Percentiles rank a stretch among this genome's conserved stretches.
These are phyloP conservation scores for Dactylellina haptotyla DNA, from an alignment of 2,329 filamentous ascomycete genomes.

Conservation along the genomic window DNA sequence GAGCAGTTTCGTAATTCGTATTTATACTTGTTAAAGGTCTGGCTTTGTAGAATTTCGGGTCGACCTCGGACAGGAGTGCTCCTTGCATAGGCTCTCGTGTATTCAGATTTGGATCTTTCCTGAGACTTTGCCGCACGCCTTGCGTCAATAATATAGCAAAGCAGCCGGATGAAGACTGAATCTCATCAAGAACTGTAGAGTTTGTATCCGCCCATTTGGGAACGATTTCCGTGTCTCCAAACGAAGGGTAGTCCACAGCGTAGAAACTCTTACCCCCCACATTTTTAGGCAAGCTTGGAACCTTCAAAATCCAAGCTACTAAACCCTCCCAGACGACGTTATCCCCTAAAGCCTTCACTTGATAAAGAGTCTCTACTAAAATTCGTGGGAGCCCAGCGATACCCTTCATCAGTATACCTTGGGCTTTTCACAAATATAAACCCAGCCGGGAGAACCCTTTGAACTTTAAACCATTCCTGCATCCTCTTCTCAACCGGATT, in stretches of 20 bases:
- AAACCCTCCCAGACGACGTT: neutral
- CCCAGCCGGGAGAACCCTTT: neutral
- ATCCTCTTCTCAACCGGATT: neutral
- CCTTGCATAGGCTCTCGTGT: neutral
- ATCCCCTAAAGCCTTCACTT: neutral
- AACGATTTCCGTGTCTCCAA: neutral
- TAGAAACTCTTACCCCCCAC: neutral
- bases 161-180: neutral
- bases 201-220: neutral
- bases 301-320: neutral
- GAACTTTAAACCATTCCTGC: neutral
- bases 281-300: neutral
- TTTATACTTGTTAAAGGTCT: neutral
- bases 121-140: neutral
- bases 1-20: neutral
- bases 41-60: neutral
- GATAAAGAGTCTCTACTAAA: neutral
- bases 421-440: slow-evolving; percentile 2
- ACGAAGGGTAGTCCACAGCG: neutral
- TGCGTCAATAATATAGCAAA: neutral
- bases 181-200: neutral
- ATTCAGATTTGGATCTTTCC: neutral
- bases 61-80: neutral
- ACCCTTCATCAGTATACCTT: neutral
- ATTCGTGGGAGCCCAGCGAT: neutral